These are phyloP conservation scores for Cordyceps pruinosa DNA, from an alignment of 2,329 filamentous ascomycete genomes.

Conservation along the genomic window DNA sequence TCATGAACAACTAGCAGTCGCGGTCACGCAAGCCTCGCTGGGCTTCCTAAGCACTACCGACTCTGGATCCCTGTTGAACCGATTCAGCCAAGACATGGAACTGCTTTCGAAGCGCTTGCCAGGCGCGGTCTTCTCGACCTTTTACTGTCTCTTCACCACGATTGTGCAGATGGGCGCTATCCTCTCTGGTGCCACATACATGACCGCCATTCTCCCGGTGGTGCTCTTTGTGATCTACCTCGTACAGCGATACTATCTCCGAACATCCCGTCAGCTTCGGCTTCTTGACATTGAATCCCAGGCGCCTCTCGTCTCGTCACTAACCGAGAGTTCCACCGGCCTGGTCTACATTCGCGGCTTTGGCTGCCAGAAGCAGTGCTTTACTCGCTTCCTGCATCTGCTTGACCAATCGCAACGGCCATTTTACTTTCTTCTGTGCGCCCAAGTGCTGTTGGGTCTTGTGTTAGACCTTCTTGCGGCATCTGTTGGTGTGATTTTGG, in stretches of 20 bases:
- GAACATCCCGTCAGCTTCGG: slow-evolving; percentile 1
- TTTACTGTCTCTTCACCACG: not conserved
- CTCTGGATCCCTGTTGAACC: not conserved
- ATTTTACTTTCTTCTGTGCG: not conserved
- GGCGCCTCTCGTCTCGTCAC: not conserved
- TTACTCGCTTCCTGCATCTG: not conserved
- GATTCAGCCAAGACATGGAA: not conserved
- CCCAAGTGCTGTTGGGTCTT: not conserved
- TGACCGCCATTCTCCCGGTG: not conserved
- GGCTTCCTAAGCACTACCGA: not conserved
- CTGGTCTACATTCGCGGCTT: not conserved
- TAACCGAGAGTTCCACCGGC: not conserved
- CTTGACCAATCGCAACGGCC: slow-evolving; percentile 1
- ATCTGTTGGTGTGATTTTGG: not conserved
- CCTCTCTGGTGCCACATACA: not conserved
- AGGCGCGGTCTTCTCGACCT: no score
- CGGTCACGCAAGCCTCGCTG: not conserved
- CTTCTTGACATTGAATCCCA: not conserved
- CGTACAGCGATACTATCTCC: not conserved
- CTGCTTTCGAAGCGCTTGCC: not conserved
- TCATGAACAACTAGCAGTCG: not conserved
- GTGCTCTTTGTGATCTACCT: not conserved
- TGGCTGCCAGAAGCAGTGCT: not conserved
- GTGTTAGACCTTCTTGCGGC: not conserved
- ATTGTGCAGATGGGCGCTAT: not conserved